phyloP scores from a whole-genome alignment of 169 alveolate species.

The Sarcocystis neurona region DNA sequence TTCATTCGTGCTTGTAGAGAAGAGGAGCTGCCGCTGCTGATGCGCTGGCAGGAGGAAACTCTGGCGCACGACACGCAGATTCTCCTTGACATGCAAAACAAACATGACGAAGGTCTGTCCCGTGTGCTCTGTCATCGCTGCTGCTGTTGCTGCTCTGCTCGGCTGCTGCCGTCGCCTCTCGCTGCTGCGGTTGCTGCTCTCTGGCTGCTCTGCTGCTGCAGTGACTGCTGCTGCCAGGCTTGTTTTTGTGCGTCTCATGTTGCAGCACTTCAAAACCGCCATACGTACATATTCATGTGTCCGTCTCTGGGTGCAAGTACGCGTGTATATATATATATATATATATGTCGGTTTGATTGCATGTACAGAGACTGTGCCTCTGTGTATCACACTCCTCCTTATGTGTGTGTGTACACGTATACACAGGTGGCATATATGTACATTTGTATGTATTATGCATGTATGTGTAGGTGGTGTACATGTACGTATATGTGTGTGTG shows the following conservation, averaged over 20 bases:
- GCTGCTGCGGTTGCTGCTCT: too few relatives aligned
- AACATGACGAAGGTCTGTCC: slow-evolving; percentile 59
- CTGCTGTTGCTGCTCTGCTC: too few relatives aligned
- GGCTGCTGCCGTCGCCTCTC: too few relatives aligned
- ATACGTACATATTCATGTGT: too few relatives aligned
- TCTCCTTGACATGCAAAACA: slow-evolving; percentile 55
- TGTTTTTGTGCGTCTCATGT: too few relatives aligned
- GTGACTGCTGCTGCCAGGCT: background rate
- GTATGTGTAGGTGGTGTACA: background rate
- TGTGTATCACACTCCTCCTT: background rate
- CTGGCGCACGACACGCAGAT: slow-evolving; percentile 31
- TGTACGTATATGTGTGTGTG: background rate
- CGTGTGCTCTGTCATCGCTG: too few relatives aligned
- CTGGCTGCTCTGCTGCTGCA: background rate
- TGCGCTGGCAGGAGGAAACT: slow-evolving; percentile 40
- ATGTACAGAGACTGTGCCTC: too few relatives aligned
- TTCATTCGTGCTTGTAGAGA: slow-evolving; percentile 84
- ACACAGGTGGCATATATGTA: background rate
- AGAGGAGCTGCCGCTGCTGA: slow-evolving; percentile 75
- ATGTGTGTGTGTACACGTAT: background rate
- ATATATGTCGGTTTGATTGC: too few relatives aligned
- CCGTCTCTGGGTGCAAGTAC: background rate
- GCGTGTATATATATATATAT: background rate
- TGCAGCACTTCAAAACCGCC: background rate
- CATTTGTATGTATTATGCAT: background rate